Evolutionary conservation across 441 rosid genomes (phyloP).

Genomic region (Populus hybrid): DNA sequence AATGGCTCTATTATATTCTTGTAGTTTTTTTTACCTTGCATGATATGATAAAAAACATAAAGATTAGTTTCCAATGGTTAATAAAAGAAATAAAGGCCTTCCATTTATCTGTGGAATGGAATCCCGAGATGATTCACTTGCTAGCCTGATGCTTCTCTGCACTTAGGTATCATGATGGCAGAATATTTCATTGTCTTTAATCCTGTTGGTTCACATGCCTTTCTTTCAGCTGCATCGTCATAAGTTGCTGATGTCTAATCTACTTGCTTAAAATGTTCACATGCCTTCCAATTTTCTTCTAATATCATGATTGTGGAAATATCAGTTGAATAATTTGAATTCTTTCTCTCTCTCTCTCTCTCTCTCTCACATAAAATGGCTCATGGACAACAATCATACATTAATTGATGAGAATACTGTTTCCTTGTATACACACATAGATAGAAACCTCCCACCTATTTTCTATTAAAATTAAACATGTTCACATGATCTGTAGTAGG

Average conservation of each 20-base stretch:
- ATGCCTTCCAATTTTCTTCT: not conserved
- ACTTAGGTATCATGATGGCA: not conserved
- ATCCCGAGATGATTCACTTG: not conserved
- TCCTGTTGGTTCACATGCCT: not conserved
- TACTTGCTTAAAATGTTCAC: not conserved
- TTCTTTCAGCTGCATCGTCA: not conserved
- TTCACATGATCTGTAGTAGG: constrained; percentile 4
- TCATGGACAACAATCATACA: not conserved
- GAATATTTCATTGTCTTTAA: not conserved
- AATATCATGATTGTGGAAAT: not conserved
- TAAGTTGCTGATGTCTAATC: not conserved
- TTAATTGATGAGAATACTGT: constrained; percentile 1
- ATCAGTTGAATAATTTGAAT: not conserved
- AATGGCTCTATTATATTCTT: not conserved
- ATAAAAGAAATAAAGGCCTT: not conserved
- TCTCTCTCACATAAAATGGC: not conserved
- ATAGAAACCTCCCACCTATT: not conserved
- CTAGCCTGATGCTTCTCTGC: not conserved
- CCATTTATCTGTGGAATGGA: not conserved
- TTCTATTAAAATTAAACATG: constrained; percentile 6
- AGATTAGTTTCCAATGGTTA: not conserved
- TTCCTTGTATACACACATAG: constrained; percentile 6
- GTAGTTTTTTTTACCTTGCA: not conserved
- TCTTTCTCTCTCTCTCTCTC: not conserved
- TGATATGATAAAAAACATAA: not conserved